phyloP scores from a whole-genome alignment of 2,329 filamentous ascomycete genomes.

The Botrytis elliptica region DNA sequence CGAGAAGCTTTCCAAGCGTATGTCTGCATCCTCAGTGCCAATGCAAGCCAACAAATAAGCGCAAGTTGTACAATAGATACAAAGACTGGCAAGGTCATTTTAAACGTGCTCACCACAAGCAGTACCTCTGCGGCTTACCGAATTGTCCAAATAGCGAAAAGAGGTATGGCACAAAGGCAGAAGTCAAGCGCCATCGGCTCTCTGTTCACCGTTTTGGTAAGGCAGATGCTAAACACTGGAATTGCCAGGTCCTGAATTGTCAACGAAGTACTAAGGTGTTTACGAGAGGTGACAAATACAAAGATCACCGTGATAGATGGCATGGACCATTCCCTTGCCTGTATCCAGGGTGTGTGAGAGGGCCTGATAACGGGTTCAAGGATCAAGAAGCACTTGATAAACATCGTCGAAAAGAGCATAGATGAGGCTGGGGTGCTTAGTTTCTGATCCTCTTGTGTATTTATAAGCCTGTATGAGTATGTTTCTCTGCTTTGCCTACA shows the following conservation, averaged over 20 bases:
- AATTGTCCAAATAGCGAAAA: not conserved
- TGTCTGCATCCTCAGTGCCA: not conserved
- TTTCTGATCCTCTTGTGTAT: not conserved
- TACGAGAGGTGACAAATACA: not conserved
- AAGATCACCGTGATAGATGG: not conserved
- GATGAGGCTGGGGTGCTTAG: not conserved
- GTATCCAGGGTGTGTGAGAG: not conserved
- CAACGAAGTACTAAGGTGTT: not conserved
- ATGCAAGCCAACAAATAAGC: not conserved
- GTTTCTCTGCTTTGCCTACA: not conserved
- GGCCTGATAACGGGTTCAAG: not conserved
- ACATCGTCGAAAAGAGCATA: not conserved
- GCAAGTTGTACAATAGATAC: not conserved
- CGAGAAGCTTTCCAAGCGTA: not conserved
- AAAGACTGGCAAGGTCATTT: conserved; percentile 2
- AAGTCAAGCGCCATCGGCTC: not conserved
- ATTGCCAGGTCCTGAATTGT: not conserved
- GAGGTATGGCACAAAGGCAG: not conserved
- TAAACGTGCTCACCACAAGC: not conserved
- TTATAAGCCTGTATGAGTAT: not conserved
- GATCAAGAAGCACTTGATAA: not conserved
- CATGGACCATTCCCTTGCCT: not conserved
- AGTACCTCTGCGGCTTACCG: not conserved
- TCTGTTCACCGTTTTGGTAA: not conserved
- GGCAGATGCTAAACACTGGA: not conserved